These are phyloP conservation scores for Monosporascus sp. DNA, from an alignment of 2,329 filamentous ascomycete genomes.

Conservation along the genomic window DNA sequence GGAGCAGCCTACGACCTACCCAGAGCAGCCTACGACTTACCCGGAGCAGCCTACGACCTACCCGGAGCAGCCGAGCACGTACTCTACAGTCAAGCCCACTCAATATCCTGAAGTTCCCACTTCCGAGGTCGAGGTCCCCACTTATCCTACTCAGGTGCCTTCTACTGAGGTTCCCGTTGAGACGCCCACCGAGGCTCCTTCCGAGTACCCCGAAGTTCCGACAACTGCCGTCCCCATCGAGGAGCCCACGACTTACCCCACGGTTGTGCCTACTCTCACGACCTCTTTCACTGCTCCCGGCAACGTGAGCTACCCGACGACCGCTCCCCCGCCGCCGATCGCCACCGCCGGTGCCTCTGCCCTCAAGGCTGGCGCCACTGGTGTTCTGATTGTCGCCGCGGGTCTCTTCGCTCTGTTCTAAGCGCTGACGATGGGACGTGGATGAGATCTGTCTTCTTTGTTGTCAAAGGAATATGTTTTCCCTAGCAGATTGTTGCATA, in stretches of 20 bases:
- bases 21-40: no score
- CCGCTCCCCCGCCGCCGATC: not conserved
- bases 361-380: not conserved
- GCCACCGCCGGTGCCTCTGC: not conserved
- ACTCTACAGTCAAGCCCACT: no score
- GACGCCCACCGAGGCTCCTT: not conserved
- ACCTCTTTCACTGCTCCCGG: not conserved
- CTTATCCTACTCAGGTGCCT: not conserved
- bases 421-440: no score
- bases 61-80: no score
- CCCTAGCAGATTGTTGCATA: no score
- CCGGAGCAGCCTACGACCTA: no score
- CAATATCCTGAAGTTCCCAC: no score
- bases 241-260: not conserved
- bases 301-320: not conserved
- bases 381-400: not conserved
- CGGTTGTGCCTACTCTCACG: not conserved
- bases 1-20: no score
- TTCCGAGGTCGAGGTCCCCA: no score
- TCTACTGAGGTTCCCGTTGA: not conserved
- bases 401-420: no score
- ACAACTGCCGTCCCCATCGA: not conserved
- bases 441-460: no score
- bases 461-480: no score
- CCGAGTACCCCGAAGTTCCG: not conserved